These are phyloP conservation scores for Phialemoniopsis sp. DNA, from an alignment of 2,329 filamentous ascomycete species.

Conservation along the genomic window DNA sequence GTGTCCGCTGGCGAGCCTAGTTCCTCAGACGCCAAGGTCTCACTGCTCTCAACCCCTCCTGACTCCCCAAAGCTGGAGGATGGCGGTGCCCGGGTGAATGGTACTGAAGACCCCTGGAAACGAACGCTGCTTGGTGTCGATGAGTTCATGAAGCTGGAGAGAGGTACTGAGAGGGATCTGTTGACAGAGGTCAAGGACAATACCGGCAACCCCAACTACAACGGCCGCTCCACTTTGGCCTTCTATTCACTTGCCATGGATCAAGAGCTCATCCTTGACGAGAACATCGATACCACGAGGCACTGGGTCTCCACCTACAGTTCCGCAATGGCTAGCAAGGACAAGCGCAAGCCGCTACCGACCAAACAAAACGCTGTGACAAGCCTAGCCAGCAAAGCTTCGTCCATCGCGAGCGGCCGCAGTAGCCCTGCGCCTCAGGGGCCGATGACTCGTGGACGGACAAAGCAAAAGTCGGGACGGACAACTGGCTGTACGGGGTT, in stretches of 20 bases:
- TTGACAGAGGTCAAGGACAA: constrained; percentile 64
- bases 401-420: constrained; percentile 55
- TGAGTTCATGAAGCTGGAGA: constrained; percentile 58
- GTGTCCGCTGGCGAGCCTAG: constrained; percentile 20
- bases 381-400: constrained; percentile 25
- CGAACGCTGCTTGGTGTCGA: constrained; percentile 56
- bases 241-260: constrained; percentile 66
- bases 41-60: constrained; percentile 31
- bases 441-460: constrained; percentile 66
- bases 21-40: constrained; percentile 22
- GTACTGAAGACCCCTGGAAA: constrained; percentile 26
- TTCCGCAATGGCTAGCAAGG: constrained; percentile 20
- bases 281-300: constrained; percentile 58
- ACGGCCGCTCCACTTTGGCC: constrained; percentile 65
- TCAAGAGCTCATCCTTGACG: constrained; percentile 79
- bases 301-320: constrained; percentile 49
- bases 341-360: constrained; percentile 27
- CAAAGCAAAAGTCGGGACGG: constrained; percentile 65
- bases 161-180: constrained; percentile 60
- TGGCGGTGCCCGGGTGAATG: constrained; percentile 1
- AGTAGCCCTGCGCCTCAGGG: constrained; percentile 62
- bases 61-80: constrained; percentile 11
- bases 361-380: constrained; percentile 19
- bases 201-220: constrained; percentile 71
- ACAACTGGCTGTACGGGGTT: constrained; percentile 76